Conservation (phyloP, 116 monocot genomes). For the Cymodocea nodosa region DNA sequence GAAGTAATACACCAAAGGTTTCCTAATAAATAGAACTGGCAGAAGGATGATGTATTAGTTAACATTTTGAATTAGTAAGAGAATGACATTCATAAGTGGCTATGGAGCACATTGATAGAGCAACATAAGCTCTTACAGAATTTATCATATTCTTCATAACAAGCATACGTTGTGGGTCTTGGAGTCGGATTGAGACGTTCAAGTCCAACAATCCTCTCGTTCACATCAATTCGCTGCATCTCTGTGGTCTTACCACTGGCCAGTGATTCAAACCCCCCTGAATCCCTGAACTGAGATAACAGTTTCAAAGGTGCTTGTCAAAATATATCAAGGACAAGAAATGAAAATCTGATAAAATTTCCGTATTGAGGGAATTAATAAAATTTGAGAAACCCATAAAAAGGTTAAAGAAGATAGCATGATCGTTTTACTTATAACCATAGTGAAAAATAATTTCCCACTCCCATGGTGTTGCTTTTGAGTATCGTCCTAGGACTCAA, state of each 20-base stretch:
- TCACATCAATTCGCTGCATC: constrained; percentile 86
- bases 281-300: constrained; percentile 81
- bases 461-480: too few species aligned
- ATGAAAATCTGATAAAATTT: neutral
- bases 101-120: neutral
- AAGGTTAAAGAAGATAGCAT: neutral
- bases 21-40: too few species aligned
- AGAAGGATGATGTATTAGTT: too few species aligned
- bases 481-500: too few species aligned
- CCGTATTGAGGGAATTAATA: neutral
- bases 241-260: constrained; percentile 76
- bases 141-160: constrained; percentile 4
- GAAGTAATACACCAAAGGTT: too few species aligned
- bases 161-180: constrained; percentile 88
- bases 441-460: neutral
- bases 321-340: neutral
- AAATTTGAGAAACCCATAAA: neutral
- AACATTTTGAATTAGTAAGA: too few species aligned
- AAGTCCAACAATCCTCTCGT: constrained; percentile 86
- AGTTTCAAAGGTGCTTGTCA: neutral
- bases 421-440: neutral
- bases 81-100: neutral
- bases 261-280: constrained; percentile 88
- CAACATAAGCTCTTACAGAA: neutral
- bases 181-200: constrained; percentile 97